Percentiles rank a stretch among this genome's conserved stretches.
These are phyloP conservation scores for Phytophthora pluvialis DNA, from an alignment of 352 stramenopile genomes.

Conservation along the genomic window DNA sequence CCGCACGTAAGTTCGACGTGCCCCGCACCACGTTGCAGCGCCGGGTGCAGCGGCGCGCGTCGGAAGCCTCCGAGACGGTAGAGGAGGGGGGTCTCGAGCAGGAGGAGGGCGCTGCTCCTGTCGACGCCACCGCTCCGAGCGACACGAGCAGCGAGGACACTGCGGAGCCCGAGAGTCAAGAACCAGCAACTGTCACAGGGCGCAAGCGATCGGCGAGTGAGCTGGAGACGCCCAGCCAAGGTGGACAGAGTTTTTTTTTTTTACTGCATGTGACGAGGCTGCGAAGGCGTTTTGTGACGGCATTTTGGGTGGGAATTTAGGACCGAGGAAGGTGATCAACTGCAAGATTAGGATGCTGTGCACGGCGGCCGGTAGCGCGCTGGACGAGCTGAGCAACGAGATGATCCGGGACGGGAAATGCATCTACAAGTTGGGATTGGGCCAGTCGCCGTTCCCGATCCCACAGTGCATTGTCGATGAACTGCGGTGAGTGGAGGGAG, in stretches of 20 bases:
- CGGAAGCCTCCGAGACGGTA: slow-evolving; percentile 17
- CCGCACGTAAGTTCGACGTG: slow-evolving; percentile 71
- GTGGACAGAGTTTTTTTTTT: slow-evolving; percentile 14
- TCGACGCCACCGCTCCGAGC: slow-evolving; percentile 24
- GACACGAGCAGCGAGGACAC: slow-evolving; percentile 29
- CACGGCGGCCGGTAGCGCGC: slow-evolving; percentile 72
- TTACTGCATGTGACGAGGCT: background rate
- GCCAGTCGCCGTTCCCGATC: slow-evolving; percentile 88
- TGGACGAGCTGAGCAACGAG: slow-evolving; percentile 89
- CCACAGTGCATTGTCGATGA: slow-evolving; percentile 90
- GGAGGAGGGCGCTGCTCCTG: slow-evolving; percentile 2
- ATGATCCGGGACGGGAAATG: slow-evolving; percentile 81
- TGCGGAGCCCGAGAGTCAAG: background rate
- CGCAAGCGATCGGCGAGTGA: slow-evolving; percentile 59
- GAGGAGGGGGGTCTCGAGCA: background rate
- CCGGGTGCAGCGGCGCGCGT: slow-evolving; percentile 41
- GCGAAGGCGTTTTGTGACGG: slow-evolving; percentile 1
- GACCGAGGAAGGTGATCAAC: slow-evolving; percentile 84
- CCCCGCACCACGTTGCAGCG: slow-evolving; percentile 81
- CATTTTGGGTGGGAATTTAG: slow-evolving; percentile 29
- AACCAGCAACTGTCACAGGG: slow-evolving; percentile 18
- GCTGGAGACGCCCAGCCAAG: slow-evolving; percentile 40
- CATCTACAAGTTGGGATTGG: slow-evolving; percentile 88
- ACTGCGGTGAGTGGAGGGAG: slow-evolving; percentile 54
- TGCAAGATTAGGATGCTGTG: slow-evolving; percentile 89